Conservation (phyloP, 192 early-diverging fungal genomes). For the Pilobolus umbonatus region DNA sequence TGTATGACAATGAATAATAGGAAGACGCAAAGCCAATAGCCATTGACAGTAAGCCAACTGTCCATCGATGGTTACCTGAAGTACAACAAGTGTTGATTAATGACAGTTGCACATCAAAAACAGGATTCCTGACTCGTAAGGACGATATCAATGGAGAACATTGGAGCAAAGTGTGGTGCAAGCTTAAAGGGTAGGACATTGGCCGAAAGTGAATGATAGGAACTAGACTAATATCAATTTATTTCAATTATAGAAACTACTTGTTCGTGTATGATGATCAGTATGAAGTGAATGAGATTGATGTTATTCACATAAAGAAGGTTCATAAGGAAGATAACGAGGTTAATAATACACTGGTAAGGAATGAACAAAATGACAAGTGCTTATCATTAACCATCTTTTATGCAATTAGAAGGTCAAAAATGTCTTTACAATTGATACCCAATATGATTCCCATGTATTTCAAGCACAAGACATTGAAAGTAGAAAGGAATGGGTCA, state of each 20-base stretch:
- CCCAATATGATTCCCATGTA: constrained; percentile 3
- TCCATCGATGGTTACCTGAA: background rate
- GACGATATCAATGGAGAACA: background rate
- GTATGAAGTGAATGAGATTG: constrained; percentile 4
- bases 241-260: constrained; percentile 6
- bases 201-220: background rate
- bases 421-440: constrained; percentile 1
- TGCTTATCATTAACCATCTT: background rate
- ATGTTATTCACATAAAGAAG: constrained; percentile 8
- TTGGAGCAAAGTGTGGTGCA: constrained; percentile 1
- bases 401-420: background rate
- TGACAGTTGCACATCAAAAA: constrained; percentile 4
- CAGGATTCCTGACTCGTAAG: constrained; percentile 5
- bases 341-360: background rate
- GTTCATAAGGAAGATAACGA: background rate
- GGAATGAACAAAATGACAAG: background rate
- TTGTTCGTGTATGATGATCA: constrained; percentile 14
- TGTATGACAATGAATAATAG: too few species aligned
- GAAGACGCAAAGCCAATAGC: too few species aligned
- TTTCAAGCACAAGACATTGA: constrained; percentile 1
- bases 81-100: background rate
- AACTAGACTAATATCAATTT: background rate
- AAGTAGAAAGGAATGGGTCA: constrained; percentile 8
- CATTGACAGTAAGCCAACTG: background rate
- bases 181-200: background rate